Base-by-base conservation (phyloP, 1,284 basidiomycete genomes). In the Porodaedalea pini region DNA sequence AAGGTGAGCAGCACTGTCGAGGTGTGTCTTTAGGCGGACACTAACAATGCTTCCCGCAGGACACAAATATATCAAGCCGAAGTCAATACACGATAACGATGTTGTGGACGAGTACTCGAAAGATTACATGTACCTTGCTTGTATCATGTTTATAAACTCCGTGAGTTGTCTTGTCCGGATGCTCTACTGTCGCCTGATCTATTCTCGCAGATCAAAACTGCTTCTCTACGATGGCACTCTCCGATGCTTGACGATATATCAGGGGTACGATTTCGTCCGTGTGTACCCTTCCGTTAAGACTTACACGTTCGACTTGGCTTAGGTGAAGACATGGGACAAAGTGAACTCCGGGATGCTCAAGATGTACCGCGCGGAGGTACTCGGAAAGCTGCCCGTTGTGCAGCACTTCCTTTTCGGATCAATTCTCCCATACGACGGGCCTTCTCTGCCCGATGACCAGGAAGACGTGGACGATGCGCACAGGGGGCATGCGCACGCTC, bases 241-340 rank as follows among this genome's bases (percentile, higher is more conserved):
- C 97, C 96, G 0, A 99, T 99, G 96, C 81, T 99, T 10, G 94
- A 98, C 69, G 96, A 98, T 69, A 99, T 99, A 60, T 96, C 94
- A 0, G 93, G 88, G 3, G 96, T 89, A 68, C 4, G 4, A 31
- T 7, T 55, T 47, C 29, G 37, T 27, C 21, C 29, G 25, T 11
- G 11, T 6, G 37, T 11, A 39, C 3, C n/a, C n/a, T n/a, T n/a
- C n/a, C n/a, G n/a, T n/a, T n/a, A n/a, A n/a, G n/a, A n/a, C n/a
- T n/a, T n/a, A n/a, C n/a, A n/a, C n/a, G n/a, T n/a, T 29, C 5
- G 41, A n/a, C 31, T 36, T 44, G 17, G n/a, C 34, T 6, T 57
- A 89, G 86, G 87, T 97, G 55, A 97, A 95, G 73, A 91, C 92
- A 1, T 98, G 95, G 95, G 86, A 90, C 67, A 98, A 98, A 71